Percentiles rank a stretch among this genome's conserved stretches.
Conservation (phyloP, 2,329 filamentous ascomycete genomes). For the Orbilia oligospora region DNA sequence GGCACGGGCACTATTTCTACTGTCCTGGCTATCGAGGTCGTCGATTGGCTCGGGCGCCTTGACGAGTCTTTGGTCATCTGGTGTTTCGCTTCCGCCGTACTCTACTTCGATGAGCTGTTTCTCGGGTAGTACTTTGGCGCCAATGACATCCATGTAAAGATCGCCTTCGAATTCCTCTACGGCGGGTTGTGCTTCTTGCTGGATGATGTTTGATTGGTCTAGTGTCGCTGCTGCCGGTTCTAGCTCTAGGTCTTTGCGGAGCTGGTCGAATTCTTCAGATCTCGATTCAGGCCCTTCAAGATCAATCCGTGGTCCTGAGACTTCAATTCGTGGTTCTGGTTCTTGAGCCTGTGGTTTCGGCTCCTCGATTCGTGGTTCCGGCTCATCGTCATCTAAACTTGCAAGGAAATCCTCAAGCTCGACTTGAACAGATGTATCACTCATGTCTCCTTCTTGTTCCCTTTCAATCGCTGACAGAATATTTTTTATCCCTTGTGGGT, state of each 20-base stretch:
- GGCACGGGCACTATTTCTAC: not conserved
- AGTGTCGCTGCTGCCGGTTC: not conserved
- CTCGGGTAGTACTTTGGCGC: not conserved
- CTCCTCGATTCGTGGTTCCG: too few species aligned
- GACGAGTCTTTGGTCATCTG: slow-evolving; percentile 32
- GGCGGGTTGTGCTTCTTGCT: too few species aligned
- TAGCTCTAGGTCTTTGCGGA: not conserved
- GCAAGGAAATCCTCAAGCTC: slow-evolving; percentile 1
- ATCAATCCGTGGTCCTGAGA: too few species aligned
- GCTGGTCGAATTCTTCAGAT: too few species aligned
- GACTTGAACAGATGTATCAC: not conserved
- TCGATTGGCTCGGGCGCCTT: not conserved
- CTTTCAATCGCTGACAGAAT: not conserved
- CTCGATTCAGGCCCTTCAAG: too few species aligned
- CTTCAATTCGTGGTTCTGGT: too few species aligned
- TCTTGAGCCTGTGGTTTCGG: too few species aligned
- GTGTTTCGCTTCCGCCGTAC: slow-evolving; percentile 8
- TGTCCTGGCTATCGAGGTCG: not conserved
- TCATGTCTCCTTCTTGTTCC: not conserved
- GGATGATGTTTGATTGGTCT: not conserved
- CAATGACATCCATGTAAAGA: not conserved
- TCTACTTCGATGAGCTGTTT: not conserved
- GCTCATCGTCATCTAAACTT: not conserved
- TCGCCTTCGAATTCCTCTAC: not conserved
- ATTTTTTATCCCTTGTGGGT: not conserved